Percentiles rank a stretch among this genome's conserved stretches.
Evolutionary conservation across 1,284 basidiomycete genomes (phyloP).

Genomic region (Cystobasidiaceae sp.): DNA sequence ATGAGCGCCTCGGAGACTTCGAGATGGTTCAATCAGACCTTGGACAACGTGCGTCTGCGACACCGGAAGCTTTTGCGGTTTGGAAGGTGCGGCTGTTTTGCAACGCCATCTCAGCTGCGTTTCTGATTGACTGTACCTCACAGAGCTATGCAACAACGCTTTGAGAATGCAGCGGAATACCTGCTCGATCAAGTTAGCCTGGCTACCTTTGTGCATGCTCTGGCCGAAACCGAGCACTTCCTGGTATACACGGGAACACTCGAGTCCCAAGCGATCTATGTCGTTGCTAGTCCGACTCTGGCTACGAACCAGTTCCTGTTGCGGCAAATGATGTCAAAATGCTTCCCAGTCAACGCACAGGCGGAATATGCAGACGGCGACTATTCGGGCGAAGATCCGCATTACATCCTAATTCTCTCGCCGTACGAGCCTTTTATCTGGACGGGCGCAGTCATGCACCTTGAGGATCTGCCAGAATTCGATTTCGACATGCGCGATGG

Average conservation of each 20-base stretch:
- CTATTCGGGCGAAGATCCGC: conserved; percentile 46
- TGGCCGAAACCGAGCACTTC: conserved; percentile 86
- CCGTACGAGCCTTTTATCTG: conserved; percentile 85
- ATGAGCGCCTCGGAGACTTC: conserved; percentile 79
- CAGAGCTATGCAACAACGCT: conserved; percentile 59
- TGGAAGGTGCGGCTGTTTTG: conserved; percentile 61
- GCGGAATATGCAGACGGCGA: conserved; percentile 49
- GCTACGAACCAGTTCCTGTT: conserved; percentile 77
- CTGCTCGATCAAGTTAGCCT: conserved; percentile 73
- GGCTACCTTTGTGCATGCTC: conserved; percentile 69
- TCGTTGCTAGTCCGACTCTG: conserved; percentile 78
- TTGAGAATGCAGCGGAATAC: conserved; percentile 95
- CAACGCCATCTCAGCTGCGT: not conserved
- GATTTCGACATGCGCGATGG: conserved; percentile 76
- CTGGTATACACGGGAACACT: conserved; percentile 86
- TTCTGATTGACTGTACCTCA: conserved; percentile 3
- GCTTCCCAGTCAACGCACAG: conserved; percentile 57
- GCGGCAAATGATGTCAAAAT: conserved; percentile 72
- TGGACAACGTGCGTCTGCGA: conserved; percentile 86
- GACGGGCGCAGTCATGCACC: conserved; percentile 77
- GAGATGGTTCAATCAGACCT: conserved; percentile 84
- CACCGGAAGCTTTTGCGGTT: conserved; percentile 93
- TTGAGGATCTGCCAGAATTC: conserved; percentile 60
- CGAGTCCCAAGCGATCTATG: conserved; percentile 89
- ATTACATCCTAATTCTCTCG: conserved; percentile 80